Percentiles rank a stretch among this genome's conserved stretches.
Evolutionary conservation across 1,139 yeast species (phyloP).

Genomic region (Lodderomyces parapsilosis): DNA sequence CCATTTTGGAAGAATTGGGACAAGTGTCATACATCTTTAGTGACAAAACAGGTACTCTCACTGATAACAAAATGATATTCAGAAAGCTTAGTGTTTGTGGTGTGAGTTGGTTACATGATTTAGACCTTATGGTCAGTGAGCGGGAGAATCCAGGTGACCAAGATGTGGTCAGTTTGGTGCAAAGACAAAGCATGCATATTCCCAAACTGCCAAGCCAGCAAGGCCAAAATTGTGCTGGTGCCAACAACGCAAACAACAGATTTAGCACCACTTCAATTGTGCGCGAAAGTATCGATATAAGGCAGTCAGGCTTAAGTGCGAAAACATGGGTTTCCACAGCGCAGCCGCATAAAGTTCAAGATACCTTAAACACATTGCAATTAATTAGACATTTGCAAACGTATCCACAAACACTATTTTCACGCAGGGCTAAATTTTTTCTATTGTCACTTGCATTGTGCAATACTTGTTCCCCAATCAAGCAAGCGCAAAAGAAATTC

Average conservation of each 20-base stretch:
- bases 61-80: conserved; percentile 87
- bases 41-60: conserved; percentile 96
- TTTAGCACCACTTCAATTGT: conserved; percentile 35
- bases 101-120: conserved; percentile 82
- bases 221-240: background rate
- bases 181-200: conserved; percentile 19
- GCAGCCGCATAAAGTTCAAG: conserved; percentile 32
- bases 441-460: conserved; percentile 81
- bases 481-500: conserved; percentile 10
- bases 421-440: conserved; percentile 76
- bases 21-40: conserved; percentile 94
- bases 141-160: conserved; percentile 16
- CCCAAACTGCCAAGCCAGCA: conserved; percentile 16
- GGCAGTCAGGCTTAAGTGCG: conserved; percentile 19
- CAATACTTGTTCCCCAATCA: conserved; percentile 80
- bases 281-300: conserved; percentile 24
- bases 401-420: conserved; percentile 68
- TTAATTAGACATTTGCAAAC: conserved; percentile 67
- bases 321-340: conserved; percentile 37
- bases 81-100: conserved; percentile 85
- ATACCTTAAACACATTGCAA: conserved; percentile 42
- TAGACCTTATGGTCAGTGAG: conserved; percentile 45
- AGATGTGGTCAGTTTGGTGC: conserved; percentile 9
- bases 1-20: conserved; percentile 93
- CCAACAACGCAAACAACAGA: conserved; percentile 17